phyloP scores from a whole-genome alignment of 495 filamentous ascomycete genomes.

The Talaromyces liani region DNA sequence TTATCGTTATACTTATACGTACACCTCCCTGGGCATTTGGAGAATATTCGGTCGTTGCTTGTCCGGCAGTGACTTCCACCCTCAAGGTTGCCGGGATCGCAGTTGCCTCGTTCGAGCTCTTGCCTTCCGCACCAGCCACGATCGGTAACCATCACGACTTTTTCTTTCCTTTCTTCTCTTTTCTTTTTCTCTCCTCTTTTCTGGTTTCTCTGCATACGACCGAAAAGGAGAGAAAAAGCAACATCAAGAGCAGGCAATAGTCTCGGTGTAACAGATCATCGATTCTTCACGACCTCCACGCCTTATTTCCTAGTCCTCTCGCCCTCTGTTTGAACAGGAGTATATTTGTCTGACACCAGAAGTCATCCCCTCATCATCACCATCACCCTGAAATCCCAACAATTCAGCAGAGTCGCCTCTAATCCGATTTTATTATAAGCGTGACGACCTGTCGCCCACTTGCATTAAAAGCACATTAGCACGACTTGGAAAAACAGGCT shows the following conservation, averaged over 20 bases:
- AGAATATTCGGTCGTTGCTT: not conserved
- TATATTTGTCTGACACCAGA: not conserved
- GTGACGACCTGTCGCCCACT: not conserved
- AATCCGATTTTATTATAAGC: not conserved
- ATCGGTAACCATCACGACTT: not conserved
- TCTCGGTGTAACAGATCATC: not conserved
- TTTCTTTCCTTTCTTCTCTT: not conserved
- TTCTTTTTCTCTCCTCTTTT: not conserved
- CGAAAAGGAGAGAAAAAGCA: not conserved
- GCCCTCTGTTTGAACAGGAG: not conserved
- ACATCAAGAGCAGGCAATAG: not conserved
- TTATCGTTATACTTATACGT: not conserved
- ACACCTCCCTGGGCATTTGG: not conserved
- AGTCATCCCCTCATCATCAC: not conserved
- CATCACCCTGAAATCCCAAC: not conserved
- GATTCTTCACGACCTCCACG: not conserved
- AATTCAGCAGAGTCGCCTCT: not conserved
- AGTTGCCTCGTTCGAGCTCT: constrained; percentile 1
- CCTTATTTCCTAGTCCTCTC: not conserved
- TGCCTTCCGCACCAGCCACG: not conserved
- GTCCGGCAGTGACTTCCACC: not conserved
- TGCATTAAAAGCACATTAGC: not conserved
- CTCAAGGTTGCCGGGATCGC: too few species aligned
- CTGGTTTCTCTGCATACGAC: constrained; percentile 1
- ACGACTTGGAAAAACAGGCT: not conserved